Evolutionary conservation across 257 asterid species (phyloP), one percentile per base, ranked within the genome.

Genomic region (Jacaranda copaia): DNA sequence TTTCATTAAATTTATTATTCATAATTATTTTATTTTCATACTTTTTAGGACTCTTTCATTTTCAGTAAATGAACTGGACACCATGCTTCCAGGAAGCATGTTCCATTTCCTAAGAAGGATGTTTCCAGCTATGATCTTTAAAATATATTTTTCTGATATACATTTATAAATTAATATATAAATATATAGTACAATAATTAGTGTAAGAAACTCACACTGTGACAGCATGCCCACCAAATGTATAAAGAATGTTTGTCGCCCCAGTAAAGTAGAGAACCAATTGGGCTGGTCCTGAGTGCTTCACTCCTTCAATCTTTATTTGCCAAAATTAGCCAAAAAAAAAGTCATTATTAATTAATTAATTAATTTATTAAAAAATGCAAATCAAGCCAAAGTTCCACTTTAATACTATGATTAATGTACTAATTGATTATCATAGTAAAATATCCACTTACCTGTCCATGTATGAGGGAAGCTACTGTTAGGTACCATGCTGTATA

Each of bases 151-250:
- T 45, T 40, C 18, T n/a, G 5, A 45, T 61, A 53, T 6, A 70
- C n/a, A n/a, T n/a, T n/a, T 39, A 43, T 18, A 20, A 36, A 63
- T 46, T 51, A 19, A 59, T 56, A 48, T 15, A 75, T 42, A 74
- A 1, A 3, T 64, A 36, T 9, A 11, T 3, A 71, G 4, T 53
- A 18, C 14, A 5, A 18, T 15, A 62, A 39, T 0, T 20, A 14
- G 57, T 19, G 46, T n/a, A 65, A 53, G 72, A 56, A 68, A 81
- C 94, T 86, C 58, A 92, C 97, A 92, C 97, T 14, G 96, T 92
- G 81, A 92, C 97, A 79, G 97, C 97, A 80, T 92, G 97, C 0
- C 96, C 97, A 74, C 97, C 97, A 82, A 92, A 92, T 65, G 97
- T 92, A 49, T 92, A 92, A 74, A 92, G 97, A 84, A 92, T 90